Conservation (phyloP, 768 basidiomycete species). For the Serendipita sp. region DNA sequence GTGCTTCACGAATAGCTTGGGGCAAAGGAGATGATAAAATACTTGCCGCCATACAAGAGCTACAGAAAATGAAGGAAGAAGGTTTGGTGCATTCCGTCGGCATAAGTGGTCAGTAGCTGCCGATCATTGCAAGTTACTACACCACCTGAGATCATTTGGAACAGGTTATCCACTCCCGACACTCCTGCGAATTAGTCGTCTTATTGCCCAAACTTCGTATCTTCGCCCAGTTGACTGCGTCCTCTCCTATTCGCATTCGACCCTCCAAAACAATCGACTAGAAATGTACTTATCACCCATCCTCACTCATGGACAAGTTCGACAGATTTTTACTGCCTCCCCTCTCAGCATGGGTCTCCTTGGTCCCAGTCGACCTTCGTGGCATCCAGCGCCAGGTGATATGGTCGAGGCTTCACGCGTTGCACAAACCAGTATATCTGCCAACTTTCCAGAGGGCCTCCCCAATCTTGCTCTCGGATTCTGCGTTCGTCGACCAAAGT, state of each 20-base stretch:
- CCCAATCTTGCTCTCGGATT: conserved; percentile 61
- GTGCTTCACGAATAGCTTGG: conserved; percentile 12
- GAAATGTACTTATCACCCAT: conserved; percentile 41
- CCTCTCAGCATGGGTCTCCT: conserved; percentile 78
- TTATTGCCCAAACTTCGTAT: conserved; percentile 50
- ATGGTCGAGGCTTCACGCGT: conserved; percentile 26
- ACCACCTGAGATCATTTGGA: background rate
- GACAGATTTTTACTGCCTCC: conserved; percentile 59
- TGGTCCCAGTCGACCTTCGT: conserved; percentile 37
- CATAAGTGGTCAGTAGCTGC: conserved; percentile 44
- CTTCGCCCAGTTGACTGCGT: conserved; percentile 62
- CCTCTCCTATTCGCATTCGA: conserved; percentile 69
- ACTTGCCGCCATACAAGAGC: conserved; percentile 47
- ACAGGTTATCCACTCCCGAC: conserved; percentile 69
- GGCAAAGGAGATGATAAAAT: conserved; percentile 61
- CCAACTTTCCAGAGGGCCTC: conserved; percentile 32
- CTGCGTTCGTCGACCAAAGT: conserved; percentile 27
- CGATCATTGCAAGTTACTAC: background rate
- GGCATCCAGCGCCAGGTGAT: conserved; percentile 60
- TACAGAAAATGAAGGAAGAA: conserved; percentile 53
- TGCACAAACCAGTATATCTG: conserved; percentile 18
- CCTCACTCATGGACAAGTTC: conserved; percentile 43
- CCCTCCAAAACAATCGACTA: conserved; percentile 54
- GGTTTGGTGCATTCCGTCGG: conserved; percentile 62
- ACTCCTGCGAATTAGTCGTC: conserved; percentile 64